Base-by-base conservation (phyloP, 1,139 yeast genomes). In the Spathaspora jeffriesii region DNA sequence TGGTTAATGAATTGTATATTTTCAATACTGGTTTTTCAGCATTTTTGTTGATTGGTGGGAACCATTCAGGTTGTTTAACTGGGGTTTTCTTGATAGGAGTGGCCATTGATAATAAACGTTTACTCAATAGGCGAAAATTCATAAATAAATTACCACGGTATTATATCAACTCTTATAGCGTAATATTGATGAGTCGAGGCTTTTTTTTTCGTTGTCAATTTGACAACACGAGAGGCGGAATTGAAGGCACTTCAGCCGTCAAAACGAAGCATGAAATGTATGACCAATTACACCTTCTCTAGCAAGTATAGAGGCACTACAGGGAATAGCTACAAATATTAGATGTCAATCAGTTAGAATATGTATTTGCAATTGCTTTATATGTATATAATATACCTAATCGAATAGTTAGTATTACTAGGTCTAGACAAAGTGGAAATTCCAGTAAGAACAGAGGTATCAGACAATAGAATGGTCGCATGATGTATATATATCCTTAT, bases 1-100 rank as follows among this genome's bases (percentile, higher is more conserved):
- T 79, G 10, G 98, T 93, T 57, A 93, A 75, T 10, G 96, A 82
- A 71, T 93, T 93, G 78, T 82, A 91, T 39, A 76, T 58, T 46
- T 64, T 65, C 50, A 76, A 64, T 34, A 47, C 51, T 20, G 70
- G 67, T 30, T 45, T 48, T 18, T 47, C 49, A 15, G 47, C 53
- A 3, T 49, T 47, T 5, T 53, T 43, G 17, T 53, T 48, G 13
- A 44, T 47, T 13, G 76, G 77, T 50, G 59, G 56, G 50, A 51
- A 55, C 80, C 80, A 75, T 50, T 63, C 58, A 23, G 79, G 79
- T 58, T 72, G 78, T 46, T 60, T 62, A 32, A 65, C 67, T 30
- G 65, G 48, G 15, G 59, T 54, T 54, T 67, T 67, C 49, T 65
- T 70, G 38, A 59, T 52, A 31, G 51, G 47, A 14, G 60, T 49